Evolutionary conservation across 2,329 filamentous ascomycete species (phyloP), one percentile per base, ranked within the genome.

Genomic region (Aspergillus floridensis): DNA sequence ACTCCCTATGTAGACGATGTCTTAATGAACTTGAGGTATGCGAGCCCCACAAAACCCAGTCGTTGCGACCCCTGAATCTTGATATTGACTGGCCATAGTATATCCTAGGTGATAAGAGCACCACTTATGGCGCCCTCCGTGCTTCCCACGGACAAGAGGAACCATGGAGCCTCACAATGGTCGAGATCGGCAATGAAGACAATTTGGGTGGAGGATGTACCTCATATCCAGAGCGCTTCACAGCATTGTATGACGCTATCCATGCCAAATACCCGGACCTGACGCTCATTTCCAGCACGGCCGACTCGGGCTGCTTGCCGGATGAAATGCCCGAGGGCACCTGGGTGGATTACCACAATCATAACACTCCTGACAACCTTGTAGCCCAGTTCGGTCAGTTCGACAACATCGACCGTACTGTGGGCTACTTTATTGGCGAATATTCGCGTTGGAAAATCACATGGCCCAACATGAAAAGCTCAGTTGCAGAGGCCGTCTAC

Each of bases 121-220:
- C 26, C 26, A 8, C 26, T 29, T 29, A 29, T 8, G 26, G 26
- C 26, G 26, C 26, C 26, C 26, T 81, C 6, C 84, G 87, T 19
- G 85, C 85, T 6, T 74, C 81, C 48, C 78, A 87, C 2, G 87
- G 87, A 3, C 83, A 88, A 65, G 80, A 84, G 0, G 79, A 85
- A 59, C 87, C 87, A 0, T 89, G 85, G 75, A 76, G 70, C 31
- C 78, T 90, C 52, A 77, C 81, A 11, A 87, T 83, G 65, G 84
- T 89, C 57, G 87, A 89, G 72, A 75, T 89, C 48, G 87, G 88
- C 59, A 89, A 90, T 69, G 87, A 90, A 69, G 87, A 90, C 65
- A 84, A 83, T 77, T 80, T 88, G 4, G 80, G 78, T 26, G 79
- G 79, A 3, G 82, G 80, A 0, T 78, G 82, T 4, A 81, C 78